Evolutionary conservation across 805 yeast genomes (phyloP).

Genomic region (Saccharomycopsis fodiens): DNA sequence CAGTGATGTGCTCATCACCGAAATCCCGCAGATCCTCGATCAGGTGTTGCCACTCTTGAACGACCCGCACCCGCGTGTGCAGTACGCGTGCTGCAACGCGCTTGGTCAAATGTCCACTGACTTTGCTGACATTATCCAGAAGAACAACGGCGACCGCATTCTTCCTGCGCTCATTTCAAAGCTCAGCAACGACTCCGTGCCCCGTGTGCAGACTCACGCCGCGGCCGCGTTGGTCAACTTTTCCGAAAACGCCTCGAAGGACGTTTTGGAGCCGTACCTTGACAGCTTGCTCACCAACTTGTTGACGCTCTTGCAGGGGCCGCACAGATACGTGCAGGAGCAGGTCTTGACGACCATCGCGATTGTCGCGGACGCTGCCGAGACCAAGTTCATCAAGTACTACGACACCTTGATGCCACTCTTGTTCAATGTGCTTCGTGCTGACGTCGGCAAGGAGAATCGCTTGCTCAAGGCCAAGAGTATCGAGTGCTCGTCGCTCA

Average conservation of each 20-base stretch:
- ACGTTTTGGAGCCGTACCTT: slow-evolving; percentile 83
- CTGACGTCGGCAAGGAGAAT: slow-evolving; percentile 74
- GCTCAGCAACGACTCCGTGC: slow-evolving; percentile 64
- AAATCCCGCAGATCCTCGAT: slow-evolving; percentile 74
- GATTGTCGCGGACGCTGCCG: slow-evolving; percentile 94
- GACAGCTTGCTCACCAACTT: slow-evolving; percentile 72
- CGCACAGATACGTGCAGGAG: slow-evolving; percentile 91
- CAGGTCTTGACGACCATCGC: slow-evolving; percentile 96
- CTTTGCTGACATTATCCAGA: slow-evolving; percentile 83
- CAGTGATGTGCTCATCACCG: slow-evolving; percentile 74
- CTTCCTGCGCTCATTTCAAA: slow-evolving; percentile 84
- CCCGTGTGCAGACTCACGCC: slow-evolving; percentile 95
- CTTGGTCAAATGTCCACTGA: slow-evolving; percentile 96
- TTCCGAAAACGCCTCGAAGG: slow-evolving; percentile 84
- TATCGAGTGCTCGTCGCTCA: slow-evolving; percentile 90
- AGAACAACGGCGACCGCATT: slow-evolving; percentile 67
- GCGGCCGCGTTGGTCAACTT: slow-evolving; percentile 98
- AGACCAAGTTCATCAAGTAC: slow-evolving; percentile 78
- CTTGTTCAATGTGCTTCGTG: slow-evolving; percentile 64
- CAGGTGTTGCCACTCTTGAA: slow-evolving; percentile 77
- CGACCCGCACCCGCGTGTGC: slow-evolving; percentile 90
- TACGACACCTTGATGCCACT: slow-evolving; percentile 93
- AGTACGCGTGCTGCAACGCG: slow-evolving; percentile 95
- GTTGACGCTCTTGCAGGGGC: slow-evolving; percentile 69
- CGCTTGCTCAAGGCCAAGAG: slow-evolving; percentile 83